Evolutionary conservation across 495 filamentous ascomycete genomes (phyloP).

Genomic region (Rostrohypoxylon terebratum): DNA sequence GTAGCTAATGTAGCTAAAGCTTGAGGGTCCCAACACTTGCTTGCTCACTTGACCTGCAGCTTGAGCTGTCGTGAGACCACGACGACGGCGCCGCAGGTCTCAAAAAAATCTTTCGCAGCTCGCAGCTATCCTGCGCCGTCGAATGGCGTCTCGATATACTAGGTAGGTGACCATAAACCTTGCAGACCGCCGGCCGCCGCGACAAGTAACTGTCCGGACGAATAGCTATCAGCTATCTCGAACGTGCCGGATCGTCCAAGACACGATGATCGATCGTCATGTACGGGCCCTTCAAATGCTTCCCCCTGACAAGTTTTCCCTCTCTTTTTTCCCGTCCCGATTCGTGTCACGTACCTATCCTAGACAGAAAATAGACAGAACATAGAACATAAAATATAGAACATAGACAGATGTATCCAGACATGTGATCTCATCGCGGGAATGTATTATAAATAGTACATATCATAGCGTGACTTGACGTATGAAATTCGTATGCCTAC

Average conservation of each 20-base stretch:
- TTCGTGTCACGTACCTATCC: background rate
- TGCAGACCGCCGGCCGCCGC: conserved; percentile 22
- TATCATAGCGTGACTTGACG: conserved; percentile 6
- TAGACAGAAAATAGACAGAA: too few species aligned
- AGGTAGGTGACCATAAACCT: too few species aligned
- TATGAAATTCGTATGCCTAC: background rate
- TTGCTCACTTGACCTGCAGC: conserved; percentile 23
- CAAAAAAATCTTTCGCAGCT: conserved; percentile 6
- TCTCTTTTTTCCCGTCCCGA: background rate
- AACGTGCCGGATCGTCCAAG: conserved; percentile 25
- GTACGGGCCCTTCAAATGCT: background rate
- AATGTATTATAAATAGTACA: conserved; percentile 14
- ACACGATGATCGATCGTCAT: conserved; percentile 2
- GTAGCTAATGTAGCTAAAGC: conserved; percentile 6
- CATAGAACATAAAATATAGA: too few species aligned
- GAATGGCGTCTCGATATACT: conserved; percentile 5
- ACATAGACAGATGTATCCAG: background rate
- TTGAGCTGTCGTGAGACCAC: conserved; percentile 33
- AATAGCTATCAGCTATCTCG: conserved; percentile 17
- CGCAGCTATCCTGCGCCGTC: background rate
- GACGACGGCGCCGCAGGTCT: conserved; percentile 7
- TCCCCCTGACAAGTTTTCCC: background rate
- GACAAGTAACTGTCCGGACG: conserved; percentile 9
- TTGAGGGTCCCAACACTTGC: conserved; percentile 1
- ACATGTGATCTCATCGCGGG: conserved; percentile 1